Conservation (phyloP, 2,329 filamentous ascomycete genomes). For the Pseudopyricularia cyperi region DNA sequence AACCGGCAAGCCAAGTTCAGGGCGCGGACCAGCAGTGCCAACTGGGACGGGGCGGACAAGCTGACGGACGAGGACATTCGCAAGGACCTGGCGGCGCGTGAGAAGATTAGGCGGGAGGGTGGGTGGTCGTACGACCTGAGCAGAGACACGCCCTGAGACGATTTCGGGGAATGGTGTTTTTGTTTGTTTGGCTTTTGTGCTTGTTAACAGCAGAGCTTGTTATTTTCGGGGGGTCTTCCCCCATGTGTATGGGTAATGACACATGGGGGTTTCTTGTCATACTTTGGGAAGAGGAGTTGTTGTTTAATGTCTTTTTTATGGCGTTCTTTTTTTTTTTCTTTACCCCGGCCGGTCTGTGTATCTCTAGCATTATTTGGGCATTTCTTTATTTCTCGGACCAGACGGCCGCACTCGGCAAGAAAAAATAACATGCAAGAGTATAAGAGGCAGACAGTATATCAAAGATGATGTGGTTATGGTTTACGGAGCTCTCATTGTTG, state of each 20-base stretch:
- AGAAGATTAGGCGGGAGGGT: slow-evolving; percentile 68
- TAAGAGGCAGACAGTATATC: too few relatives aligned
- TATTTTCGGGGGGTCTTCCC: too few relatives aligned
- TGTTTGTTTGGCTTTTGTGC: neutral
- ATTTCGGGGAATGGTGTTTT: neutral
- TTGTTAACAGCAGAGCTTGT: neutral
- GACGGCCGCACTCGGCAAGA: too few relatives aligned
- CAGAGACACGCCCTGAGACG: slow-evolving; percentile 13
- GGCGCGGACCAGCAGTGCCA: slow-evolving; percentile 81
- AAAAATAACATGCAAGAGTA: too few relatives aligned
- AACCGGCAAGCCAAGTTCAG: slow-evolving; percentile 80
- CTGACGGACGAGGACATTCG: slow-evolving; percentile 81
- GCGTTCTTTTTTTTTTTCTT: neutral
- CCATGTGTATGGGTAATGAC: too few relatives aligned
- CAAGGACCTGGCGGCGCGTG: slow-evolving; percentile 65
- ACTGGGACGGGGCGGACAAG: slow-evolving; percentile 73
- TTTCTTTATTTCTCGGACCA: too few relatives aligned
- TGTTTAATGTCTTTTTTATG: neutral
- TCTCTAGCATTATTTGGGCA: neutral
- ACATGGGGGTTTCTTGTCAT: too few relatives aligned
- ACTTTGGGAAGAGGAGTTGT: too few relatives aligned
- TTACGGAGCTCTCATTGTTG: too few relatives aligned
- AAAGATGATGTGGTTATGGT: too few relatives aligned
- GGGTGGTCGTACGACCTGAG: slow-evolving; percentile 66
- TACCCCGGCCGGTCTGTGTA: neutral